Evolutionary conservation across 2,329 filamentous ascomycete species (phyloP), one percentile per base, ranked within the genome.

Genomic region (Xylogone sp.): DNA sequence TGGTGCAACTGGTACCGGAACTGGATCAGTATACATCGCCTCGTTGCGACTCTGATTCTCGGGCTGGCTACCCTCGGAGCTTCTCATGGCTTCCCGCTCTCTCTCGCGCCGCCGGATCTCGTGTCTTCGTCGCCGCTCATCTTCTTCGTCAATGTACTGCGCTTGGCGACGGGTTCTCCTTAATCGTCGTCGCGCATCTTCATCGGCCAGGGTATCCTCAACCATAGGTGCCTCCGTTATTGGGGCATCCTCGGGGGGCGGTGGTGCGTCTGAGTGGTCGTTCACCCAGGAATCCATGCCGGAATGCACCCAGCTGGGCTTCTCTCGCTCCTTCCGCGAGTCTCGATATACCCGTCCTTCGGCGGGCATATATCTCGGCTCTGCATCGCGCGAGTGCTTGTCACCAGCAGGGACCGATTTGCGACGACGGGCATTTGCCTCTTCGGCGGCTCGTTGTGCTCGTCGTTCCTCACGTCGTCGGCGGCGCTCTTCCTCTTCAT

Each of bases 271-370:
- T 2, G 77, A 80, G 58, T 83, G 77, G 12, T 85, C 81, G 65
- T 84, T 84, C 3, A 85, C 82, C 83, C 83, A 86, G 0, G 81
- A 84, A 8, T 79, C 81, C 0, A 82, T 85, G 21, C 82, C 82
- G 6, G 78, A 83, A 62, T 84, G 79, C 18, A 82, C 82, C 82
- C 82, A 85, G 9, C 71, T 71, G 8, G 73, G 56, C 47, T 61
- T 68, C 46, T 24, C 49, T 49, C 58, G 64, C 51, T 60, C 62
- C 19, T 56, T 54, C 31, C 54, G 61, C 7, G 62, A 58, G 46
- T 58, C 57, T 46, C 56, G 61, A 34, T 62, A 58, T 13, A 63
- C 60, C 16, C 55, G 60, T 3, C 60, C 63, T 46, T 64, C 62
- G 3, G 57, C 57, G 19, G 61, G 57, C 18, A 60, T 47, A n/a